These are phyloP conservation scores for Rubroboletus pulcherrimus DNA, from an alignment of 768 basidiomycete genomes.

Conservation along the genomic window DNA sequence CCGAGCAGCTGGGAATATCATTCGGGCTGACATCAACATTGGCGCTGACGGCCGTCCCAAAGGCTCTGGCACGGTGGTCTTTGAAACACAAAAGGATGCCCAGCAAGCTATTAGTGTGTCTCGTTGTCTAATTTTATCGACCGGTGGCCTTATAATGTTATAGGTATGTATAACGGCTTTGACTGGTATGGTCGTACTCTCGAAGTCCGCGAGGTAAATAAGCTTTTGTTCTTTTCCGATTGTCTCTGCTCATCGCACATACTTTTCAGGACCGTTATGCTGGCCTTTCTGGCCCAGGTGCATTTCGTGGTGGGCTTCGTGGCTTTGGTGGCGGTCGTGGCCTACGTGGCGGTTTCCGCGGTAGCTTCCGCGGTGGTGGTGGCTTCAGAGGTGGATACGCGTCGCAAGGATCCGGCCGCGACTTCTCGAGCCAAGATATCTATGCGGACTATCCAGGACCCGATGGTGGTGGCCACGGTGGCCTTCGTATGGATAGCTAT, in stretches of 20 bases:
- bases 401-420: constrained; percentile 46
- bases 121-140: neutral
- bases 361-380: constrained; percentile 54
- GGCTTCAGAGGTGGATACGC: constrained; percentile 59
- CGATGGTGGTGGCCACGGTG: constrained; percentile 43
- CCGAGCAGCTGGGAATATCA: constrained; percentile 91
- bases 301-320: constrained; percentile 55
- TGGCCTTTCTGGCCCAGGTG: constrained; percentile 67
- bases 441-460: constrained; percentile 94
- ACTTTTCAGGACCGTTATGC: constrained; percentile 80
- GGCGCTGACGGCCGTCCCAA: constrained; percentile 91
- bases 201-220: constrained; percentile 87
- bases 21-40: constrained; percentile 94
- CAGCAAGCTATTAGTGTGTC: constrained; percentile 84
- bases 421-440: constrained; percentile 83
- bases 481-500: constrained; percentile 35
- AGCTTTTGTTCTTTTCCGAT: neutral
- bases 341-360: constrained; percentile 18
- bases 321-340: constrained; percentile 45
- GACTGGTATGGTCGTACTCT: constrained; percentile 96
- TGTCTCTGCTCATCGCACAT: neutral
- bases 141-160: neutral
- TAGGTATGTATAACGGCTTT: constrained; percentile 95
- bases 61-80: constrained; percentile 97
- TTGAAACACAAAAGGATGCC: constrained; percentile 88